Conservation (phyloP, 148 eudicot species). For the Rhododendron williamsianum region DNA sequence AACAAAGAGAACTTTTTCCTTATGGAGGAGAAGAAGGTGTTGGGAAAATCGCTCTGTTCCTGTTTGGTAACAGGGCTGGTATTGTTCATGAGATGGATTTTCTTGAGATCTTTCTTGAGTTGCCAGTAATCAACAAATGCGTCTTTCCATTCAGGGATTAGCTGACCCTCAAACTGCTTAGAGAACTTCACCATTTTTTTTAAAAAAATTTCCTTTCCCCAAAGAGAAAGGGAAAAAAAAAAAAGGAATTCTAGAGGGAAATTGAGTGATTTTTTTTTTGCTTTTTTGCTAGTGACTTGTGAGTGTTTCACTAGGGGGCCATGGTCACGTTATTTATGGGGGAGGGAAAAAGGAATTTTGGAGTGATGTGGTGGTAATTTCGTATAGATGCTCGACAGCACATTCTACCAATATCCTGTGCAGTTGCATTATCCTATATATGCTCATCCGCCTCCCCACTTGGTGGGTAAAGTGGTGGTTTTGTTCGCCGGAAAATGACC, state of each 20-base stretch:
- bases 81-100: conserved; percentile 35
- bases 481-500: not conserved
- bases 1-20: conserved; percentile 40
- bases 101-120: conserved; percentile 77
- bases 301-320: not conserved
- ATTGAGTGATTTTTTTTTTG: not conserved
- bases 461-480: not conserved
- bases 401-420: not conserved
- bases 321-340: not conserved
- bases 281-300: not conserved
- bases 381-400: conserved; percentile 5
- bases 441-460: not conserved
- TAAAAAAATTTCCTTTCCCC: not conserved
- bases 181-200: conserved; percentile 1
- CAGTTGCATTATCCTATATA: not conserved
- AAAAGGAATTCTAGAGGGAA: not conserved
- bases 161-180: conserved; percentile 82
- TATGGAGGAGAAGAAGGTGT: conserved; percentile 41
- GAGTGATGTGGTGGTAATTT: not conserved
- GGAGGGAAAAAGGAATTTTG: not conserved
- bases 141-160: conserved; percentile 95
- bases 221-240: not conserved
- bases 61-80: conserved; percentile 21
- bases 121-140: conserved; percentile 85
- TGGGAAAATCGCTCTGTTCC: conserved; percentile 23